A percentile compares a stretch with the other conserved stretches of the same genome.
Evolutionary conservation across 768 basidiomycete species (phyloP).

Genomic region (Suillus subalutaceus): DNA sequence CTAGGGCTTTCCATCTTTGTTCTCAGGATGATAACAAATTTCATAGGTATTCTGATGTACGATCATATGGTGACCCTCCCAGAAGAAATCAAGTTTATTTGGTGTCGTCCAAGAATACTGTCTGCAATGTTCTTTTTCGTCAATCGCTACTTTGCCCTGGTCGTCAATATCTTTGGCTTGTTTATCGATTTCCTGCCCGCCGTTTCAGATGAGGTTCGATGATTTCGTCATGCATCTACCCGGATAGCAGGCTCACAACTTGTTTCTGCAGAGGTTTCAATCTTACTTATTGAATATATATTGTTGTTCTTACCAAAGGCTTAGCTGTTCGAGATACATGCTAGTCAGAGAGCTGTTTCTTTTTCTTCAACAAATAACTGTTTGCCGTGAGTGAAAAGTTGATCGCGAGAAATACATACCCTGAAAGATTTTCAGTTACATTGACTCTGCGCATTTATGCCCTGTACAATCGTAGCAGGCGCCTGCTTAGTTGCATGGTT

Average conservation of each 20-base stretch:
- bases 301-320: not conserved
- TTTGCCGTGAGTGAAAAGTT: conserved; percentile 42
- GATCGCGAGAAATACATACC: not conserved
- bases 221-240: not conserved
- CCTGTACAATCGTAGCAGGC: conserved; percentile 44
- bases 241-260: not conserved
- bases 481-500: conserved; percentile 40
- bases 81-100: conserved; percentile 46
- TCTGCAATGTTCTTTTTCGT: conserved; percentile 50
- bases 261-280: conserved; percentile 12
- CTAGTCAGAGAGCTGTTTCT: conserved; percentile 45
- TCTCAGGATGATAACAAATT: not conserved
- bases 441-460: conserved; percentile 53
- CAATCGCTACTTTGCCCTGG: conserved; percentile 51
- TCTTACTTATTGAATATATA: not conserved
- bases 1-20: not conserved
- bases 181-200: conserved; percentile 29
- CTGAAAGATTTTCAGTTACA: conserved; percentile 33
- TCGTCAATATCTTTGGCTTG: conserved; percentile 40
- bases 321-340: conserved; percentile 44
- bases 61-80: conserved; percentile 33
- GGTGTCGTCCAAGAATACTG: conserved; percentile 42
- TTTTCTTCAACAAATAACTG: conserved; percentile 46
- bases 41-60: conserved; percentile 32
- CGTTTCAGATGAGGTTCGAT: not conserved